phyloP scores from a whole-genome alignment of 2,329 filamentous ascomycete species.

The Xylaria sp. region DNA sequence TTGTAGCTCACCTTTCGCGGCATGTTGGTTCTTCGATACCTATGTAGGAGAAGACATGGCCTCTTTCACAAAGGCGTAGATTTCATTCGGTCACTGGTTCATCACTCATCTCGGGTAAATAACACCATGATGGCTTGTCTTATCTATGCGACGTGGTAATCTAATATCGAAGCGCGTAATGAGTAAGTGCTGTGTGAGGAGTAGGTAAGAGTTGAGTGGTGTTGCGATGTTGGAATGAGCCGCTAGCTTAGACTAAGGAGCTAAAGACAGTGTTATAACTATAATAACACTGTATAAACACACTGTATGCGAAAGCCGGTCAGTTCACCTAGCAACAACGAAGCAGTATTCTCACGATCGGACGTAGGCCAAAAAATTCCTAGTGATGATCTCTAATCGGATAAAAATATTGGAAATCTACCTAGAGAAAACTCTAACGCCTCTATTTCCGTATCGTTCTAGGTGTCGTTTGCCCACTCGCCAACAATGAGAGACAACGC shows the following conservation, averaged over 20 bases:
- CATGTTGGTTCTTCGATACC: background rate
- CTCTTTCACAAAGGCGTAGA: too few species aligned
- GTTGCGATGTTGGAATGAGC: background rate
- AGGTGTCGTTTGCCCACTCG: too few species aligned
- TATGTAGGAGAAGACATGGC: background rate
- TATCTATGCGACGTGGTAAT: background rate
- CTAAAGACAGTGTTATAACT: background rate
- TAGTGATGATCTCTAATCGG: too few species aligned
- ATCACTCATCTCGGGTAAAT: too few species aligned
- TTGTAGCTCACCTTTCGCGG: slow-evolving; percentile 24
- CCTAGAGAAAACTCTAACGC: background rate
- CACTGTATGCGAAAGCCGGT: slow-evolving; percentile 2
- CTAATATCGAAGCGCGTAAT: background rate
- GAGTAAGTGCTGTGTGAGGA: background rate
- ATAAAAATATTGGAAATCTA: too few species aligned
- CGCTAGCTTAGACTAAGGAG: background rate
- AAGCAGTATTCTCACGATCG: background rate
- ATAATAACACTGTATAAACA: background rate
- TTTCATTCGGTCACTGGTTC: too few species aligned
- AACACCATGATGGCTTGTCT: too few species aligned
- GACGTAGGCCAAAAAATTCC: too few species aligned
- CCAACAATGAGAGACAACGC: background rate
- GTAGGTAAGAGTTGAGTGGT: background rate
- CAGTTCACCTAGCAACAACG: background rate
- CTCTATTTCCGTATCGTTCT: background rate